These are phyloP conservation scores for Miamiensis avidus DNA, from an alignment of 169 alveolate genomes.

Conservation along the genomic window DNA sequence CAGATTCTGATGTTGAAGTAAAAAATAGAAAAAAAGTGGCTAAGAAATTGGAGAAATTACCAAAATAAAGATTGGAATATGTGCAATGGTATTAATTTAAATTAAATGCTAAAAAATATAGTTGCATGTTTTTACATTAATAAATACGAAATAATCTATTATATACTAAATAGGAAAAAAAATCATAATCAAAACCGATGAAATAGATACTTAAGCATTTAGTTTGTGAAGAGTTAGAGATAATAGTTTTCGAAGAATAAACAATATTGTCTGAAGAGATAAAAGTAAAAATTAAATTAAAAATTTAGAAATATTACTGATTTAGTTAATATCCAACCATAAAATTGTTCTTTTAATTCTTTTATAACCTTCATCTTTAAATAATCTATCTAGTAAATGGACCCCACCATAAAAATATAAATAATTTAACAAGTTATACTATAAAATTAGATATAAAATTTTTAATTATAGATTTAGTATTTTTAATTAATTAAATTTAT, in stretches of 20 bases:
- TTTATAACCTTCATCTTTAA: too few species aligned
- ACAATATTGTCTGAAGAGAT: conserved; percentile 55
- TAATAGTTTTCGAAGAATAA: conserved; percentile 58
- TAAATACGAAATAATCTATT: not conserved
- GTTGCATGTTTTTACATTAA: not conserved
- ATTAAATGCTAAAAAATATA: not conserved
- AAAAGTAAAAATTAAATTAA: conserved; percentile 44
- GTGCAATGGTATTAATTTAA: conserved; percentile 15
- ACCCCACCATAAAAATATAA: too few species aligned
- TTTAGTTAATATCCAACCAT: too few species aligned
- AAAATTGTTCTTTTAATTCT: too few species aligned
- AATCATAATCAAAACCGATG: conserved; percentile 50
- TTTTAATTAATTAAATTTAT: too few species aligned
- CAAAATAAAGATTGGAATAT: conserved; percentile 11
- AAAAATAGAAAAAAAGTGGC: not conserved
- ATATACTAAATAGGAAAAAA: not conserved
- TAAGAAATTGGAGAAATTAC: not conserved
- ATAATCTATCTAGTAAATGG: too few species aligned
- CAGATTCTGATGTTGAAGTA: not conserved
- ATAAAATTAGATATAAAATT: too few species aligned
- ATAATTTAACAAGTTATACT: too few species aligned
- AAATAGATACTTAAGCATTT: conserved; percentile 52
- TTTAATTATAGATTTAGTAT: too few species aligned
- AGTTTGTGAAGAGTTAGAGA: conserved; percentile 49
- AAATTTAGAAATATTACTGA: too few species aligned